Conservation (phyloP, 2,329 filamentous ascomycete species). For the Arthrobotrys sinensis region DNA sequence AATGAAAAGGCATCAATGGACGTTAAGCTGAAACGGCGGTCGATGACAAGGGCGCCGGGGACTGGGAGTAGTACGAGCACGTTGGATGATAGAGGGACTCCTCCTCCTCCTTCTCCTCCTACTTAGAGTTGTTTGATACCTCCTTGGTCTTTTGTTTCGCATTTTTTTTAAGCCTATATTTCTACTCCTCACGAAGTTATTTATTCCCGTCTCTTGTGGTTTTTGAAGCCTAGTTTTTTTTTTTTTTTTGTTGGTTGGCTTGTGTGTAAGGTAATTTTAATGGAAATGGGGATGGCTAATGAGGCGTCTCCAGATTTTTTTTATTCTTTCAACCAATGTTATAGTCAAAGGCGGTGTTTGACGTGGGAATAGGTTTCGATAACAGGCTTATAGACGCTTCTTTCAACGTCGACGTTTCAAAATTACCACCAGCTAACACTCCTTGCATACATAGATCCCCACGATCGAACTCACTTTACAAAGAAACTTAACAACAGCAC, state of each 20-base stretch:
- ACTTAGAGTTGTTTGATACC: neutral
- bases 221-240: neutral
- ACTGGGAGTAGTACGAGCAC: constrained; percentile 43
- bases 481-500: too few species aligned
- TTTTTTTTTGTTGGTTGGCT: neutral
- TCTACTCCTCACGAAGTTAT: neutral
- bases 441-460: neutral
- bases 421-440: neutral
- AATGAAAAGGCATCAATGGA: constrained; percentile 58
- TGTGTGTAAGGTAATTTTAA: constrained; percentile 57
- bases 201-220: neutral
- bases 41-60: constrained; percentile 35
- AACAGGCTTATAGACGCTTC: too few species aligned
- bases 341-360: constrained; percentile 2
- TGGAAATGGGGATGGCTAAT: constrained; percentile 54
- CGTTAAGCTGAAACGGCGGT: constrained; percentile 53
- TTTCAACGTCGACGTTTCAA: too few species aligned
- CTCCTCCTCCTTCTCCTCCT: neutral
- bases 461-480: too few species aligned
- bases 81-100: constrained; percentile 17
- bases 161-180: constrained; percentile 6
- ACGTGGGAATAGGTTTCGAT: too few species aligned
- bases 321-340: constrained; percentile 9
- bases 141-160: constrained; percentile 1
- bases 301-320: constrained; percentile 39